These are phyloP conservation scores for Cupressus sempervirens DNA, from an alignment of 75 land plant genomes.

Conservation along the genomic window DNA sequence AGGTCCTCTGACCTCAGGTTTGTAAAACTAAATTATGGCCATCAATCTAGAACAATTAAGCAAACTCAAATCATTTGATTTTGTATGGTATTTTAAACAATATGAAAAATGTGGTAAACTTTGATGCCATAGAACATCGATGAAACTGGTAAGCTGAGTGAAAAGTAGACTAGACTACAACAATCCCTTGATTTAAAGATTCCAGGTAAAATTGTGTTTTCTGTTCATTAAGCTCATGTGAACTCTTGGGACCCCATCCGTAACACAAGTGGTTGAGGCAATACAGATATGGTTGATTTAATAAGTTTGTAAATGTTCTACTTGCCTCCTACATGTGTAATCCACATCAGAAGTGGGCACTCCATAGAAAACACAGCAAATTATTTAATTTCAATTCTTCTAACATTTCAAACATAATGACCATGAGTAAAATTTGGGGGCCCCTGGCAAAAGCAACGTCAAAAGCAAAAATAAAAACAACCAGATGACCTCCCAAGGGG, in stretches of 20 bases:
- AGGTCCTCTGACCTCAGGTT: not conserved
- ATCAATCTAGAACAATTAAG: not conserved
- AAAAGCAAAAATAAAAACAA: not conserved
- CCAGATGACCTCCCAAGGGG: not conserved
- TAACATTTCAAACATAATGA: not conserved
- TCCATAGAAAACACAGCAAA: not conserved
- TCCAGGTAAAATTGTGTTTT: not conserved
- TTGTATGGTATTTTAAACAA: not conserved
- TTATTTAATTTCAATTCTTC: not conserved
- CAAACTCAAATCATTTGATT: not conserved
- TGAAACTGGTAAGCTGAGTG: not conserved
- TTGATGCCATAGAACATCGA: not conserved
- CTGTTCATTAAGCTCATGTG: not conserved
- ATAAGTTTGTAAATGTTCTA: not conserved
- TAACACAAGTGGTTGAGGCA: not conserved
- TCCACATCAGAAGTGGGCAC: not conserved
- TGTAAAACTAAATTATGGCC: not conserved
- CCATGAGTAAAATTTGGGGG: not conserved
- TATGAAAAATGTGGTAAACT: not conserved
- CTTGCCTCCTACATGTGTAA: not conserved
- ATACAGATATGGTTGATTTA: not conserved
- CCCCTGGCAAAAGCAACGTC: not conserved
- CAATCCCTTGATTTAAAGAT: not conserved
- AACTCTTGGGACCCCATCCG: not conserved
- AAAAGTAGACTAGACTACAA: not conserved